Evolutionary conservation across 345 rosid species (phyloP).

Genomic region (Salix suchowensis): DNA sequence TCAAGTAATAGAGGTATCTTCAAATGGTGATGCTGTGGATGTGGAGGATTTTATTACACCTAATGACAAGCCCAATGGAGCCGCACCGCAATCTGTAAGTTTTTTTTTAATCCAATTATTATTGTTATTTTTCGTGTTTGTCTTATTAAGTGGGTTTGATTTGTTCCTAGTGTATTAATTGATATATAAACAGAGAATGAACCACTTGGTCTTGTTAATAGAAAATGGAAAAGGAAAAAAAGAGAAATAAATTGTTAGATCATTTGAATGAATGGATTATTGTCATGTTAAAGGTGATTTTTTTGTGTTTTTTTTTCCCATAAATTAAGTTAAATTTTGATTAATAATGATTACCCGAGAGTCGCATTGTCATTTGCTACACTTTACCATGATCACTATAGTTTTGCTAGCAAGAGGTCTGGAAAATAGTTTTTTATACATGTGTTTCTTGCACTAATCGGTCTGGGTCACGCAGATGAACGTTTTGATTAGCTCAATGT

Average conservation of each 20-base stretch:
- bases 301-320: neutral
- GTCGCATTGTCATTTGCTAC: neutral
- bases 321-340: neutral
- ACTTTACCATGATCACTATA: neutral
- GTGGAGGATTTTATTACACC: conserved; percentile 6
- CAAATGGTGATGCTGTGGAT: conserved; percentile 7
- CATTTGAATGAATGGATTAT: neutral
- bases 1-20: neutral
- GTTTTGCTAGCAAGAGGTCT: too few relatives aligned
- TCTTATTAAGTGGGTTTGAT: neutral
- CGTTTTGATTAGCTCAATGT: too few relatives aligned
- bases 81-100: conserved; percentile 32
- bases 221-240: too few relatives aligned
- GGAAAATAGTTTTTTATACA: too few relatives aligned
- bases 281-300: neutral
- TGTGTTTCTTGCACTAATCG: too few relatives aligned
- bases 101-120: neutral
- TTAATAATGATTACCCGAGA: neutral
- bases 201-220: neutral
- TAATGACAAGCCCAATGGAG: conserved; percentile 23
- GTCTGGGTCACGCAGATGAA: too few relatives aligned
- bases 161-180: neutral
- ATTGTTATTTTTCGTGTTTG: neutral
- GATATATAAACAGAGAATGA: neutral
- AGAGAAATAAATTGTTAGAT: neutral